Base-by-base conservation (phyloP, 352 stramenopile genomes). In the Sclerospora graminicola region DNA sequence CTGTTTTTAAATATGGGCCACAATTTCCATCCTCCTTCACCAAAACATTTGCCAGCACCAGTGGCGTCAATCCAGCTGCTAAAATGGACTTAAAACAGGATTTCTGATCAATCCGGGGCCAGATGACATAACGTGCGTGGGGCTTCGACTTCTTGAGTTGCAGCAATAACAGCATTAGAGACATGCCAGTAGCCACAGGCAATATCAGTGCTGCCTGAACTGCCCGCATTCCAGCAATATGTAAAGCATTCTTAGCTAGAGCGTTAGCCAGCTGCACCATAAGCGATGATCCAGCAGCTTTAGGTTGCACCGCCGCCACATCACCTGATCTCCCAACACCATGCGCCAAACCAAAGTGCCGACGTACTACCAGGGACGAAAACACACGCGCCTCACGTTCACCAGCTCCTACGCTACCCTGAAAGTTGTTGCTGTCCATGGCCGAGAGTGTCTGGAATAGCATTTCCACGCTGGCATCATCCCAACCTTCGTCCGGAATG, bases 51-150 rank as follows among this genome's bases (percentile, higher is more conserved):
- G 73, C 53, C 11, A 98, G 54, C 18, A 98, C 81, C 10, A 98
- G 60, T 31, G 91, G 95, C 49, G 72, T 82, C 14, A 99, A 72
- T 4, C 94, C 80, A 8, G 95, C 89, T 11, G 90, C 82, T 20
- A 93, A 55, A 44, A 99, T 98, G 8, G 90, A 83, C 63, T 99
- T 99, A 67, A 98, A 97, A 65, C 95, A 99, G 37, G 89, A 97
- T 65, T 99, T 99, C 69, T 99, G 96, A 77, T 99, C 96, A 60
- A 99, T 99, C 11, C 96, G 79, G 28, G 86, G 80, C 84, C 85
- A 97, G 29, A 97, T 60, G 27, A 97, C 85, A 60, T 85, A 89
- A 28, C 63, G 80, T 31, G 69, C 62, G 9, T 51, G 10, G 8
- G 76, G 59, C 8, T 73, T 79, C 2, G 51, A 42, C 42, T 66